Conservation (phyloP, 2,329 filamentous ascomycete species). For the Cladosporium sp. region DNA sequence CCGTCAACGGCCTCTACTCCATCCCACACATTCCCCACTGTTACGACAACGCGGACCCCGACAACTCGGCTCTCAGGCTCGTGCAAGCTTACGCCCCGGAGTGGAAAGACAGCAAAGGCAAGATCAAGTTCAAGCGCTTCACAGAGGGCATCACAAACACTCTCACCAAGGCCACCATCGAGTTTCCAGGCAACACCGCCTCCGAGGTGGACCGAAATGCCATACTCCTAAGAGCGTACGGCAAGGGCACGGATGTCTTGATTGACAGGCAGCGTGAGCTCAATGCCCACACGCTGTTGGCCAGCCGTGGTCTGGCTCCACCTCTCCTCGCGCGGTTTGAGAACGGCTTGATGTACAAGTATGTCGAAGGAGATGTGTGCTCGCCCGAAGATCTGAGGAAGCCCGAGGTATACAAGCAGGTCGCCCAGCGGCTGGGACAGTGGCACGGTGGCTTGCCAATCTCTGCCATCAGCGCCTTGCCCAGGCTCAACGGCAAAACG, state of each 20-base stretch:
- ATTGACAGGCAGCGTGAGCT: constrained; percentile 80
- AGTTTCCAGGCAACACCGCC: constrained; percentile 60
- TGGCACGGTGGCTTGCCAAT: constrained; percentile 76
- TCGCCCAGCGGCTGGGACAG: constrained; percentile 77
- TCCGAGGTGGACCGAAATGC: constrained; percentile 77
- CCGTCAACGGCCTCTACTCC: constrained; percentile 17
- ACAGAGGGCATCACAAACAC: constrained; percentile 99
- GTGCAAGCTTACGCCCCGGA: constrained; percentile 74
- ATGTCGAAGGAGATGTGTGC: constrained; percentile 74
- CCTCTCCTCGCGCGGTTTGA: constrained; percentile 84
- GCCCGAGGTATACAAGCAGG: constrained; percentile 70
- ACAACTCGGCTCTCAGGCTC: constrained; percentile 71
- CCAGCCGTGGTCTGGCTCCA: constrained; percentile 75
- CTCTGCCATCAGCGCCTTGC: constrained; percentile 41
- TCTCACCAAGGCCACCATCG: constrained; percentile 70
- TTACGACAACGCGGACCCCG: constrained; percentile 71
- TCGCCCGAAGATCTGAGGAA: constrained; percentile 72
- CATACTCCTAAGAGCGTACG: constrained; percentile 85
- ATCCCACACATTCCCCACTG: constrained; percentile 60
- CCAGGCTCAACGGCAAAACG: constrained; percentile 18
- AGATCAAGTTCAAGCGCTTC: constrained; percentile 81
- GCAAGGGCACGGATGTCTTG: constrained; percentile 85
- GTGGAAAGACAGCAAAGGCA: constrained; percentile 65
- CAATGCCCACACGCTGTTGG: constrained; percentile 72
- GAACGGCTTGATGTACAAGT: constrained; percentile 94